phyloP scores from a whole-genome alignment of 2,329 filamentous ascomycete species.

The Monilinia polystroma region DNA sequence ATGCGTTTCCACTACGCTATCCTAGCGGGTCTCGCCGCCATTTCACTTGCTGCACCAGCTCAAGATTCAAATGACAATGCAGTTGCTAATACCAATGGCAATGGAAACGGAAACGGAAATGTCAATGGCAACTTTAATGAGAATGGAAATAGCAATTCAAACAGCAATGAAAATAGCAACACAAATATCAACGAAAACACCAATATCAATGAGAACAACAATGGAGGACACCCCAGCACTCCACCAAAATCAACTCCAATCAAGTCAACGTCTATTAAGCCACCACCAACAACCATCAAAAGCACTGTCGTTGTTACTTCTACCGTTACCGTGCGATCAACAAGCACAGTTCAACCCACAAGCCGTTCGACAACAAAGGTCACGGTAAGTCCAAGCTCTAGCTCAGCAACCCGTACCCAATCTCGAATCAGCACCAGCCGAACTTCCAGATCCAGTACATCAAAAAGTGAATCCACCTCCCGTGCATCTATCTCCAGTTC shows the following conservation, averaged over 20 bases:
- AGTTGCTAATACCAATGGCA: not conserved
- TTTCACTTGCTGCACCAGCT: conserved; percentile 12
- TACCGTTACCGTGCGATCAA: not conserved
- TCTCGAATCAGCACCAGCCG: not conserved
- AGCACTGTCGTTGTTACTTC: conserved; percentile 6
- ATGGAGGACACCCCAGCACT: not conserved
- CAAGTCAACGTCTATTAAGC: not conserved
- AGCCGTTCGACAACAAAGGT: not conserved
- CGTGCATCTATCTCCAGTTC: not conserved
- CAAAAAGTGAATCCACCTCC: not conserved
- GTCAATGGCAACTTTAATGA: not conserved
- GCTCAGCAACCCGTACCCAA: not conserved
- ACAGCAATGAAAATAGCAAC: conserved; percentile 1
- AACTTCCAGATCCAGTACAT: not conserved
- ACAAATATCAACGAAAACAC: conserved; percentile 11
- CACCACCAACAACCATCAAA: not conserved
- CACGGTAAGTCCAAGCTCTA: not conserved
- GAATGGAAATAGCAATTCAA: conserved; percentile 3
- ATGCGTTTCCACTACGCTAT: conserved; percentile 18
- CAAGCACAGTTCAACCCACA: not conserved
- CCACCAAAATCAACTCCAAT: not conserved
- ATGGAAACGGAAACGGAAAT: not conserved
- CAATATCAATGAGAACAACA: conserved; percentile 1
- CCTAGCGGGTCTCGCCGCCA: conserved; percentile 9
- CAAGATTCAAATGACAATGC: conserved; percentile 4